Conservation (phyloP, 202 grass and related monocot species). For the Carex arenaria region DNA sequence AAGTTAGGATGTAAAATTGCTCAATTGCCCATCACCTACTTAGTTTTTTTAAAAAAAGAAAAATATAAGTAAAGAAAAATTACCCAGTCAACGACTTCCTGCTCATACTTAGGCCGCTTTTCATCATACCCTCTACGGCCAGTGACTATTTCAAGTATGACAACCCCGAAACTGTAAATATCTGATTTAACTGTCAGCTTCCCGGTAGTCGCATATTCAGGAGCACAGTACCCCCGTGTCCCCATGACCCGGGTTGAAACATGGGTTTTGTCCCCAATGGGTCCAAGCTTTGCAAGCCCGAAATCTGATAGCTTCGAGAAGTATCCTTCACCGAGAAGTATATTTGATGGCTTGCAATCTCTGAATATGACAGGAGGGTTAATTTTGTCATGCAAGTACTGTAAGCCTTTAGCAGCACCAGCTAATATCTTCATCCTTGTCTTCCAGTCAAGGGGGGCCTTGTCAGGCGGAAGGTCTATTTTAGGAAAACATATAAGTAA, state of each 20-base stretch:
- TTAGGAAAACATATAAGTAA: background rate
- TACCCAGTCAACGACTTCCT: constrained; percentile 74
- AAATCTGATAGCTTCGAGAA: constrained; percentile 75
- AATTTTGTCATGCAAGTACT: constrained; percentile 63
- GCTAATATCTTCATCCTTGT: constrained; percentile 72
- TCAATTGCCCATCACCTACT: no score
- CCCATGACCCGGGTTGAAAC: constrained; percentile 86
- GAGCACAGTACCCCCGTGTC: constrained; percentile 78
- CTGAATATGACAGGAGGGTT: constrained; percentile 64
- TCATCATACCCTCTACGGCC: constrained; percentile 57
- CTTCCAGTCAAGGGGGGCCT: constrained; percentile 53
- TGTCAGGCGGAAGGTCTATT: constrained; percentile 49
- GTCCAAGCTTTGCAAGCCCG: constrained; percentile 75
- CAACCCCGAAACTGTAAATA: constrained; percentile 90
- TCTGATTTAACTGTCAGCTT: constrained; percentile 69
- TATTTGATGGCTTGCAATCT: constrained; percentile 77
- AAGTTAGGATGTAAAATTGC: no score
- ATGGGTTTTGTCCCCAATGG: constrained; percentile 69
- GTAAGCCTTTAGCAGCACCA: constrained; percentile 62
- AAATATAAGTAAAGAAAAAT: constrained; percentile 12
- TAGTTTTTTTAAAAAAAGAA: no score
- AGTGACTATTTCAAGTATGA: constrained; percentile 72
- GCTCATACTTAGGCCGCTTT: constrained; percentile 42
- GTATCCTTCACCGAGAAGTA: constrained; percentile 74
- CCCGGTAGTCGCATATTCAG: constrained; percentile 69